Conservation (phyloP, 257 asterid species). For the Solanum tarapatanum region DNA sequence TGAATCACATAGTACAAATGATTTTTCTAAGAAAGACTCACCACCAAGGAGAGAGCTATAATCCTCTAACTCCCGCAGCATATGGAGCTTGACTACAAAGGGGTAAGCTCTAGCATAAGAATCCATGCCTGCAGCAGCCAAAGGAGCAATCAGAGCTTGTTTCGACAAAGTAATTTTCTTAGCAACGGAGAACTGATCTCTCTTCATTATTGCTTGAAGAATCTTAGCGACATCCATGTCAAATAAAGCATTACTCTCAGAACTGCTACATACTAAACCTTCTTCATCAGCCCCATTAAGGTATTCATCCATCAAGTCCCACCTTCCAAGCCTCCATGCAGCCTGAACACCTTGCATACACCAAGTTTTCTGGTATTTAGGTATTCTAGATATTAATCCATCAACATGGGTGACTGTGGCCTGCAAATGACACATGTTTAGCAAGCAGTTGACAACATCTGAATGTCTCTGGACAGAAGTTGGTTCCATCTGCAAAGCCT, state of each 20-base stretch:
- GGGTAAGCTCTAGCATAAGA: slow-evolving; percentile 97
- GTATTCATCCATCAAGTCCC: slow-evolving; percentile 98
- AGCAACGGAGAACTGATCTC: slow-evolving; percentile 60
- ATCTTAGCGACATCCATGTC: slow-evolving; percentile 94
- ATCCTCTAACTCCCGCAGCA: slow-evolving; percentile 94
- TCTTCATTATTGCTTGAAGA: slow-evolving; percentile 87
- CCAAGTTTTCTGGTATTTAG: slow-evolving; percentile 78
- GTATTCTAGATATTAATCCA: slow-evolving; percentile 76
- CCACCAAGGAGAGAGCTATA: slow-evolving; percentile 70
- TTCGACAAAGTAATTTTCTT: slow-evolving; percentile 75
- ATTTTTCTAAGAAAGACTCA: slow-evolving; percentile 61
- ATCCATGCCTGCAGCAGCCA: slow-evolving; percentile 99
- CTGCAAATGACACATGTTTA: slow-evolving; percentile 92
- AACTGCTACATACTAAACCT: slow-evolving; percentile 76
- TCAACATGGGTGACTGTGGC: slow-evolving; percentile 94
- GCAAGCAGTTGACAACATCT: slow-evolving; percentile 87
- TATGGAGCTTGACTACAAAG: slow-evolving; percentile 87
- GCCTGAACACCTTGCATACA: slow-evolving; percentile 99
- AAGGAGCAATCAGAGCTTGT: slow-evolving; percentile 95
- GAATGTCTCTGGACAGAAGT: slow-evolving; percentile 78
- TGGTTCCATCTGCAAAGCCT: slow-evolving; percentile 92
- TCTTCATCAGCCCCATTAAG: slow-evolving; percentile 76
- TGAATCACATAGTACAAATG: slow-evolving; percentile 45
- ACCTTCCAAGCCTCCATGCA: slow-evolving; percentile 99
- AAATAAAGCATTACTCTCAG: slow-evolving; percentile 88